Base-by-base conservation (phyloP, 2,329 filamentous ascomycete genomes). In the Rachicladosporium sp. region DNA sequence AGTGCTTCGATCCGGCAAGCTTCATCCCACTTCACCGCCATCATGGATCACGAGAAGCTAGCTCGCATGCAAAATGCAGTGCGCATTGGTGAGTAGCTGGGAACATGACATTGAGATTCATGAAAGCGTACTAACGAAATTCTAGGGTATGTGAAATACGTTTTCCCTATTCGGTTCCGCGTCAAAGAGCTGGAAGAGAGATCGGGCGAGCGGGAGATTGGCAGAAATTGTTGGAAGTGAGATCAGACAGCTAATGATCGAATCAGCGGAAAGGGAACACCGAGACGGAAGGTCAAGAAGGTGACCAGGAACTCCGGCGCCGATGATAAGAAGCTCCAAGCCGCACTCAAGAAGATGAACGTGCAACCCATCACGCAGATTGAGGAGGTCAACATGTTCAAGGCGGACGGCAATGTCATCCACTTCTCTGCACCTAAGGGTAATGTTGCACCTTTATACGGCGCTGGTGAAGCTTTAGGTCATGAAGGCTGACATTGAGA, bases 371-470 rank as follows among this genome's bases (percentile, higher is more conserved):
- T 98, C 70, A 88, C 93, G 74, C 86, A 84, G 53, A 98, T 98
- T 59, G 91, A 98, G 80, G 91, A 98, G 76, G 91, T 98, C 67
- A 98, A 98, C 82, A 98, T 98, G 91, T 98, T 98, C 82, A 98
- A 98, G 83, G 82, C 84, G 64, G 91, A 98, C 65, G 91, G 91
- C 68, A 98, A 98, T 68, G 91, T 98, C 67, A 96, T 98, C 62
- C 91, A 98, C 78, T 98, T 98, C 66, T 82, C 86, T 58, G 85
- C 85, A 61, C 91, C 91, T 57, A 95, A 95, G 76, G 91, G 91
- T 96, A 71, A 62, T 77, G 72, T 19, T 19, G 15, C 15, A 19
- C 15, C 15, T 19, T 19, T 19, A 19, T 31, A 12, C 38, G 36
- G 31, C n/a, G 15, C 15, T 19, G 15, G 15, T 19, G 15, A 19